Base-by-base conservation (phyloP, 768 basidiomycete species). In the Serendipita sp. region DNA sequence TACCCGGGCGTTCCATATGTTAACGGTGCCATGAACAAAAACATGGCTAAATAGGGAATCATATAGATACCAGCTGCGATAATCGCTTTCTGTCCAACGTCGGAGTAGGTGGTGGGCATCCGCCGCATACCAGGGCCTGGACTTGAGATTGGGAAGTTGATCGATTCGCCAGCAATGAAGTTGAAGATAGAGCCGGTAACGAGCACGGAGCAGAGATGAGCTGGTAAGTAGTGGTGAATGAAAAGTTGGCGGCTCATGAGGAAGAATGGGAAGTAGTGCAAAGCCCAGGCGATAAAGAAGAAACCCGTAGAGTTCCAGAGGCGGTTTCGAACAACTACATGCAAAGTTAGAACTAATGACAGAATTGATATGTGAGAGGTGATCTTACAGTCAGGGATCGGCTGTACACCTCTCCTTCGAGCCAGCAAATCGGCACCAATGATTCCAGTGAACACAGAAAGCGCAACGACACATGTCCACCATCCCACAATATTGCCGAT, bases 1-100 rank as follows among this genome's bases (percentile, higher is more conserved):
- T 75, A 96, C 93, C 92, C 90, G 65, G 93, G 92, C n/a, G 88
- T 86, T 44, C 94, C 96, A 71, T 95, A 99, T 16, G 95, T 97
- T 68, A 99, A 75, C 43, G 96, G 95, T 14, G 88, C 81, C 60
- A 95, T 75, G 77, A 82, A 97, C 42, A 81, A 68, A 65, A 88
- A 85, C 75, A 85, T 75, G 24, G 76, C 72, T 56, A 90, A 79
- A 74, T 92, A 72, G 41, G 81, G 64, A 26, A 85, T 68, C 43
- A 78, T 74, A 70, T 85, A 88, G 13, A 79, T 69, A 3, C 76
- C 79, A 42, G 83, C 76, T 24, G 82, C 77, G 51, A 83, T 70
- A 30, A 90, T 82, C 1, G 89, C 93, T 65, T 88, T 85, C 65
- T 84, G 71, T 26, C 90, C 90, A 30, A 90, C 76, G 68, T 92